Evolutionary conservation across 23 red algal species (phyloP).

Genomic region (Gracilaria vermiculophylla): DNA sequence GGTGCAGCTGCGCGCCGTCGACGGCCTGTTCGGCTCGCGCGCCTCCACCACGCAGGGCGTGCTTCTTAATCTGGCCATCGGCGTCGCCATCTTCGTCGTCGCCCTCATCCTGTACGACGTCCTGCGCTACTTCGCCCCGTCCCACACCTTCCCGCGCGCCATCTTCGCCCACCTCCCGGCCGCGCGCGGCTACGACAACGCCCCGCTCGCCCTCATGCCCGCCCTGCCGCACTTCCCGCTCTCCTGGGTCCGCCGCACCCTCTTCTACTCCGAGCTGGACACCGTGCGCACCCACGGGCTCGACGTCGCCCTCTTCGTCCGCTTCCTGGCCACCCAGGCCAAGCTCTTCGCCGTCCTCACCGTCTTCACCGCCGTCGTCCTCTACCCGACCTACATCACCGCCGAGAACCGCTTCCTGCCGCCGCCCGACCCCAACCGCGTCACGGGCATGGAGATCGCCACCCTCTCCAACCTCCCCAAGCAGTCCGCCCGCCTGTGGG

Average conservation of each 20-base stretch:
- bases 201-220: not conserved
- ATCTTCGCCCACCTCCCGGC: not conserved
- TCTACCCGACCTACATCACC: conserved; percentile 61
- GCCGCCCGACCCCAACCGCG: not conserved
- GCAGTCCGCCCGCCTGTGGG: conserved; percentile 32
- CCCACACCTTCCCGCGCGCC: conserved; percentile 32
- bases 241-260: conserved; percentile 1
- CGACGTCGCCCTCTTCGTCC: conserved; percentile 61
- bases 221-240: conserved; percentile 10
- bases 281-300: conserved; percentile 37
- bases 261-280: not conserved
- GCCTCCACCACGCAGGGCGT: not conserved
- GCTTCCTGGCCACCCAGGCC: conserved; percentile 41
- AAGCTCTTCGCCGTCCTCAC: conserved; percentile 35
- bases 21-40: conserved; percentile 9
- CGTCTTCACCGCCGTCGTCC: conserved; percentile 37
- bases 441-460: conserved; percentile 39
- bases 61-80: conserved; percentile 11
- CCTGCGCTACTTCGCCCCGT: conserved; percentile 37
- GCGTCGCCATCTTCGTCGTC: conserved; percentile 18
- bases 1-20: no score
- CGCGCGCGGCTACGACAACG: conserved; percentile 18
- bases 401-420: conserved; percentile 32
- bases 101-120: conserved; percentile 43
- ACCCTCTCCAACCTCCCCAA: conserved; percentile 56